Evolutionary conservation across 2,329 filamentous ascomycete genomes (phyloP).

Genomic region (Botrytis porri): DNA sequence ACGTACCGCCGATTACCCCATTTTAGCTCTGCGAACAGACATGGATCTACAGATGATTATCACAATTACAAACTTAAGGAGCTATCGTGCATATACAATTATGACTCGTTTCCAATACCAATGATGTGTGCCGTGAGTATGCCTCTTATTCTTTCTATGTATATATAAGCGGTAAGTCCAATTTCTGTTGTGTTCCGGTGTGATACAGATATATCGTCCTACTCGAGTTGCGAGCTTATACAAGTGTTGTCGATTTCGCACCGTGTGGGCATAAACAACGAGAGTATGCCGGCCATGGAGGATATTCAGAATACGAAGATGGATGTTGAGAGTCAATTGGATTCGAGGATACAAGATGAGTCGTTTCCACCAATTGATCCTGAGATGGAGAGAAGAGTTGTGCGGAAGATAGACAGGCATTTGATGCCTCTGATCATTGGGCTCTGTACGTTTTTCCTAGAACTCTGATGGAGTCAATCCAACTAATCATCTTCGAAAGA

Average conservation of each 20-base stretch:
- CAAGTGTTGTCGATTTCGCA: not conserved
- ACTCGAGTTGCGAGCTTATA: not conserved
- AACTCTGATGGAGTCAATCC: not conserved
- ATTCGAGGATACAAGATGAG: not conserved
- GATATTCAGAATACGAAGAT: not conserved
- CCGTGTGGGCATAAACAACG: not conserved
- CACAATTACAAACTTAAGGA: not conserved
- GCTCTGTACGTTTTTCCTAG: slow-evolving; percentile 22
- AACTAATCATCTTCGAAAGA: slow-evolving; percentile 36
- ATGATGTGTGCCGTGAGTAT: not conserved
- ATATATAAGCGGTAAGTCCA: not conserved
- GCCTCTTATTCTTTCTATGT: not conserved
- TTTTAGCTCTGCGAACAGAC: not conserved
- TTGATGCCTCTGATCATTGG: slow-evolving; percentile 45
- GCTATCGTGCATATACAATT: not conserved
- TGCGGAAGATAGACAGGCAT: slow-evolving; percentile 56
- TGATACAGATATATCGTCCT: not conserved
- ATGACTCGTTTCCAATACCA: not conserved
- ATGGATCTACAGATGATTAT: not conserved
- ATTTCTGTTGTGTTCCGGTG: not conserved
- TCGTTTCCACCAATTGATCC: slow-evolving; percentile 9
- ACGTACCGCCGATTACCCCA: not conserved
- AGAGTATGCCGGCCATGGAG: not conserved
- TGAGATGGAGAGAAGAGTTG: slow-evolving; percentile 47
- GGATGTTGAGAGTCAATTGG: slow-evolving; percentile 1